Base-by-base conservation (phyloP, 768 basidiomycete genomes). In the Boletus pseudopeckii region DNA sequence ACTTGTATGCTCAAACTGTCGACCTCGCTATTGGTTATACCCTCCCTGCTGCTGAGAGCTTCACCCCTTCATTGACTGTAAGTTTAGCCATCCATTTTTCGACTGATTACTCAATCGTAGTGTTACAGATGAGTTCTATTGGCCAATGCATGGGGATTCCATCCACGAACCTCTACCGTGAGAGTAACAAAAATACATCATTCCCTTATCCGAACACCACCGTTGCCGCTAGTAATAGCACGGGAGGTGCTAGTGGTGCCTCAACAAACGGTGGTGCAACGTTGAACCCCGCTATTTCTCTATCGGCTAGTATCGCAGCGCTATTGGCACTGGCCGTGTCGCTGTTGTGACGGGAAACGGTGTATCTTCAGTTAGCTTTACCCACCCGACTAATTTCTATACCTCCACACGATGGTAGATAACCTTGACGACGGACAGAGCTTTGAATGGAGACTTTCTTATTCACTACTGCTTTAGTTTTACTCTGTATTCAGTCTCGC, bases 21-120 rank as follows among this genome's bases (percentile, higher is more conserved):
- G 91, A 96, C 63, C 82, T 98, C 58, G 94, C 94, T 28, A 79
- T 88, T 53, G 92, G 90, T 22, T 94, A 93, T 74, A 86, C 90
- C 58, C 76, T 97, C 17, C 81, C 90, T 53, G 77, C 84, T 28
- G 95, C 92, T 20, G 69, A 89, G 63, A 77, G 63, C 20, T 83
- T 85, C 63, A 75, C 75, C 15, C 90, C 88, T 14, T 57, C 77
- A 3, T 84, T 94, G 67, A 82, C 73, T 39, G 84, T 95, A 63
- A 55, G 76, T 65, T 34, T 22, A 4, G 22, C 14, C 9, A 17
- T 6, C 14, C 1, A 20, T 20, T 53, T 32, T 38, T 20, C 6
- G 9, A 17, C 40, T 20, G 7, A 50, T 57, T 22, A 62, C 41
- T 47, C 6, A 43, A 10, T 10, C 30, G 2, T 45, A 30, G 7